phyloP scores from a whole-genome alignment of 2,329 filamentous ascomycete species.

The Cryphonectria nitschkei region DNA sequence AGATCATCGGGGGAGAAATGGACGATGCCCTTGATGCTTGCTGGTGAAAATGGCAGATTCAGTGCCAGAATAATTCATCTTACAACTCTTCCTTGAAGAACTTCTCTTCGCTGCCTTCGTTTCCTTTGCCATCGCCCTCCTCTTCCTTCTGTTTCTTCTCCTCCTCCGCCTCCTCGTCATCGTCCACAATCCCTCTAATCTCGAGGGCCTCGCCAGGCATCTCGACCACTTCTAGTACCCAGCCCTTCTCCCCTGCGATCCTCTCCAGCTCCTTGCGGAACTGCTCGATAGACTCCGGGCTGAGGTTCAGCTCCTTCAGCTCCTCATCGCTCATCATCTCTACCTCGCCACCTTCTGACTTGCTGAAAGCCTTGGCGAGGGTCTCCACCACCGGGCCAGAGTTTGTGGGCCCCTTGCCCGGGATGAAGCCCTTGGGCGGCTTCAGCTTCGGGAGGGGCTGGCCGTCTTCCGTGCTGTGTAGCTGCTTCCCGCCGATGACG shows the following conservation, averaged over 20 bases:
- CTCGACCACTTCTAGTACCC: slow-evolving; percentile 82
- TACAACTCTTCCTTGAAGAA: slow-evolving; percentile 60
- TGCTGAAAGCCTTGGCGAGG: slow-evolving; percentile 49
- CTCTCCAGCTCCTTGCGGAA: slow-evolving; percentile 70
- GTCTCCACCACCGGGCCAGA: slow-evolving; percentile 44
- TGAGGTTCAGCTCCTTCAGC: slow-evolving; percentile 68
- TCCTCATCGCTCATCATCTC: slow-evolving; percentile 67
- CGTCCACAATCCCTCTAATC: slow-evolving; percentile 71
- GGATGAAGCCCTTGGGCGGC: slow-evolving; percentile 48
- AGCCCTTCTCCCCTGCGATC: slow-evolving; percentile 71
- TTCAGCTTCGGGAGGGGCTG: slow-evolving; percentile 50
- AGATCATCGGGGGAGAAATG: too few species aligned
- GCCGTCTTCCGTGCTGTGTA: slow-evolving; percentile 53
- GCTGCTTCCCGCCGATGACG: slow-evolving; percentile 54
- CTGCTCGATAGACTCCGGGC: slow-evolving; percentile 68
- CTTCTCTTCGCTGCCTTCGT: slow-evolving; percentile 53
- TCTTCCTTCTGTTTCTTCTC: slow-evolving; percentile 25
- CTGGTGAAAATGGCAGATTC: not conserved
- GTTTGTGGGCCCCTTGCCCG: slow-evolving; percentile 31
- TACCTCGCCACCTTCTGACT: slow-evolving; percentile 64
- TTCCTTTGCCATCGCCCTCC: not conserved
- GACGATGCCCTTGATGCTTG: not conserved
- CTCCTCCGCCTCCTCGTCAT: slow-evolving; percentile 50
- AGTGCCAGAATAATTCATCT: slow-evolving; percentile 21
- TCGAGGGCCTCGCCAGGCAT: slow-evolving; percentile 63